Percentiles rank a stretch among this genome's conserved stretches.
phyloP scores from a whole-genome alignment of 2,329 filamentous ascomycete genomes.

The Paecilomyces sp. region DNA sequence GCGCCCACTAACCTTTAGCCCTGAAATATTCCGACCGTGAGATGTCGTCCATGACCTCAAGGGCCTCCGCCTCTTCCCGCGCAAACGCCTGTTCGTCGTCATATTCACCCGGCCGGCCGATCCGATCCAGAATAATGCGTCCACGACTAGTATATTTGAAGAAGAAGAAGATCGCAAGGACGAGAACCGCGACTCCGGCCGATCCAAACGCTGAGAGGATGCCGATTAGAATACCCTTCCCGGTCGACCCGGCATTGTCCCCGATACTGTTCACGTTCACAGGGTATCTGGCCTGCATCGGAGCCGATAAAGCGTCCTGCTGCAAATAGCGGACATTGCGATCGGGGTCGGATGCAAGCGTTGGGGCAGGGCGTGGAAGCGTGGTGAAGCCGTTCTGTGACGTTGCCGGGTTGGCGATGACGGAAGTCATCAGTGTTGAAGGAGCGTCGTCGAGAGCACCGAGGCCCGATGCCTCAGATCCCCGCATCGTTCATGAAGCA shows the following conservation, averaged over 20 bases:
- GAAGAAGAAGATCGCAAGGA: conserved; percentile 81
- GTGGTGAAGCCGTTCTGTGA: conserved; percentile 11
- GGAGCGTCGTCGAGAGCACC: conserved; percentile 26
- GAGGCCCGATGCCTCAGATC: conserved; percentile 31
- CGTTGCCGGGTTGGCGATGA: conserved; percentile 21
- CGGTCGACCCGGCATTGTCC: conserved; percentile 47
- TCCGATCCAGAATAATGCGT: conserved; percentile 85
- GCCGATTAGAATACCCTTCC: conserved; percentile 84
- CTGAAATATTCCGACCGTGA: conserved; percentile 82
- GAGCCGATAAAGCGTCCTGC: background rate
- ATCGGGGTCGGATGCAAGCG: conserved; percentile 6
- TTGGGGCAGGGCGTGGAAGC: background rate
- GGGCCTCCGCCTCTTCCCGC: conserved; percentile 86
- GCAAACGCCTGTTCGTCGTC: conserved; percentile 95
- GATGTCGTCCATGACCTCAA: conserved; percentile 94
- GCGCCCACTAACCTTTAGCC: conserved; percentile 69
- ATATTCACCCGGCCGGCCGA: conserved; percentile 90
- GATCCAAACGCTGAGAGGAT: conserved; percentile 91
- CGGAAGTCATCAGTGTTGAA: conserved; percentile 24
- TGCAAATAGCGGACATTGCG: conserved; percentile 11
- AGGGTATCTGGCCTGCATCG: conserved; percentile 20
- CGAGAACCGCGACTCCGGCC: conserved; percentile 71
- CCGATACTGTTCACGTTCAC: conserved; percentile 24
- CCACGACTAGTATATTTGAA: conserved; percentile 84
- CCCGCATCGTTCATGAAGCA: conserved; percentile 33